phyloP scores from a whole-genome alignment of 2,329 filamentous ascomycete species.

The Metarhizium humberi region DNA sequence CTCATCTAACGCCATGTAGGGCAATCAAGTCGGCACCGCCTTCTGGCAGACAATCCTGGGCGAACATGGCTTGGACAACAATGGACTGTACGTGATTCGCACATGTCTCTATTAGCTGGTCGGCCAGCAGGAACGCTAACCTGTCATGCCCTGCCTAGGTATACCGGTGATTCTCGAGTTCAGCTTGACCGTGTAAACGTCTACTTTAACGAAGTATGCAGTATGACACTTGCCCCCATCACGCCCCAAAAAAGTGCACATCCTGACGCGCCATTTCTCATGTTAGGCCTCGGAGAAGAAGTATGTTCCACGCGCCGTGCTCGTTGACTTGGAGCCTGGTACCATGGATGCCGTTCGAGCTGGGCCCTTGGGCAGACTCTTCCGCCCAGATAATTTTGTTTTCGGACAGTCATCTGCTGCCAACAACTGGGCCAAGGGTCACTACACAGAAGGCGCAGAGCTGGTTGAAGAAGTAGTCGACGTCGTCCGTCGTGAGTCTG shows the following conservation, averaged over 20 bases:
- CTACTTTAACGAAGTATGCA: conserved; percentile 75
- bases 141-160: conserved; percentile 32
- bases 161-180: conserved; percentile 94
- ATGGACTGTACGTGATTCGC: conserved; percentile 50
- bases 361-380: conserved; percentile 95
- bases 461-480: conserved; percentile 96
- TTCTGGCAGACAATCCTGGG: conserved; percentile 91
- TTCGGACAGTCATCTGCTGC: conserved; percentile 98
- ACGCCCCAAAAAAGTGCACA: background rate
- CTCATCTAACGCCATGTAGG: conserved; percentile 46
- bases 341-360: conserved; percentile 99
- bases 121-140: background rate
- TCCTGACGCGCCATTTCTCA: background rate
- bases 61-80: conserved; percentile 93
- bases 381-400: conserved; percentile 99
- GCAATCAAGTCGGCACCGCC: conserved; percentile 99
- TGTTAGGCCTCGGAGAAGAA: conserved; percentile 85
- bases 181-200: conserved; percentile 99
- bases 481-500: conserved; percentile 94
- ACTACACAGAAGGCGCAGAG: conserved; percentile 99
- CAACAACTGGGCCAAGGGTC: conserved; percentile 99
- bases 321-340: conserved; percentile 97
- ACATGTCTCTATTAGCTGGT: no score
- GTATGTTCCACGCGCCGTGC: conserved; percentile 96
- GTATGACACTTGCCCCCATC: conserved; percentile 6